phyloP scores from a whole-genome alignment of 192 early-diverging fungal species.

The Coemansia sp. region DNA sequence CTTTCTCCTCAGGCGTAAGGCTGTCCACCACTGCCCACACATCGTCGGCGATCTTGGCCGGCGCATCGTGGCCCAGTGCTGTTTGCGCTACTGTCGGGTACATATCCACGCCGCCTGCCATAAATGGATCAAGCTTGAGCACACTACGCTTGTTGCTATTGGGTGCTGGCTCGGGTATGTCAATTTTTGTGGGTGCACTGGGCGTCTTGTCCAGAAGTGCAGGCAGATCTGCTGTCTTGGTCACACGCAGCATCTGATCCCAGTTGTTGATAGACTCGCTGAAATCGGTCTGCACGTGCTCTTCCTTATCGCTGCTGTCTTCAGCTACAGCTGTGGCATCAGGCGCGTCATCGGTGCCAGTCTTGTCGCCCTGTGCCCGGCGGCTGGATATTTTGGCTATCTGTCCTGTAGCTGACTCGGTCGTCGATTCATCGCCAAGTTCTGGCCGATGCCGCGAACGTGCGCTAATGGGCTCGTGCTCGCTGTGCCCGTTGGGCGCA shows the following conservation, averaged over 20 bases:
- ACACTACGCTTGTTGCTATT: not conserved
- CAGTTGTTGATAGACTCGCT: constrained; percentile 4
- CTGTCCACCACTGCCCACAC: constrained; percentile 51
- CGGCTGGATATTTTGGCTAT: too few species aligned
- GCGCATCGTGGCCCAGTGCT: constrained; percentile 13
- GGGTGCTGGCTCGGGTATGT: not conserved
- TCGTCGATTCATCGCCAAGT: too few species aligned
- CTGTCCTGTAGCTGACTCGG: too few species aligned
- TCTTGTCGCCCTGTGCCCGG: too few species aligned
- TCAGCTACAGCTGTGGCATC: too few species aligned
- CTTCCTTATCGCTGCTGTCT: not conserved
- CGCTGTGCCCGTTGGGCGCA: not conserved
- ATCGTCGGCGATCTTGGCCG: constrained; percentile 43
- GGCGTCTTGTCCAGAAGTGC: constrained; percentile 14
- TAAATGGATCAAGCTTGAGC: constrained; percentile 23
- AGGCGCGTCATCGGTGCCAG: too few species aligned
- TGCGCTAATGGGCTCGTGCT: too few species aligned
- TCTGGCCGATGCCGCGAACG: too few species aligned
- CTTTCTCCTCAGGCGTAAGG: constrained; percentile 57
- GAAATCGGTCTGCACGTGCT: not conserved
- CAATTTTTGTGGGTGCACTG: not conserved
- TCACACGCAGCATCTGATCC: constrained; percentile 28
- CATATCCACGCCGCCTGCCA: constrained; percentile 12
- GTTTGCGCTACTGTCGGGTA: constrained; percentile 16
- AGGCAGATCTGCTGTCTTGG: constrained; percentile 30